A percentile compares a stretch with the other conserved stretches of the same genome.
These are phyloP conservation scores for Rosa rugosa DNA, from an alignment of 306 rosid genomes.

Conservation along the genomic window DNA sequence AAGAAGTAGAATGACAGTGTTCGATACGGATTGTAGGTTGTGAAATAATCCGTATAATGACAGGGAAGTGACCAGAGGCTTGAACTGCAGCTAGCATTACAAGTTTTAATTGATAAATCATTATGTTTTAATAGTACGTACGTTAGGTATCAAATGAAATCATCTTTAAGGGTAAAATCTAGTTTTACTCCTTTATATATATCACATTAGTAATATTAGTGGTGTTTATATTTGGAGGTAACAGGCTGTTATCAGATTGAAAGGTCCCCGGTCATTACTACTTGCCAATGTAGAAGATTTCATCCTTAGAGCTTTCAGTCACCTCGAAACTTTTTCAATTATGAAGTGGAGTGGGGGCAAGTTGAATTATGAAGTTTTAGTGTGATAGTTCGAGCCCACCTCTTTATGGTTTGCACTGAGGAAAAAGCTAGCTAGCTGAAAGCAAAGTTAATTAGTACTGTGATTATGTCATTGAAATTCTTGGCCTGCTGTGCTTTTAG, in stretches of 20 bases:
- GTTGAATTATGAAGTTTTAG: conserved; percentile 7
- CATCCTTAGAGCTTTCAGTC: background rate
- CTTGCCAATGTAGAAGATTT: background rate
- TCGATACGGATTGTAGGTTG: background rate
- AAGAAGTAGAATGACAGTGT: background rate
- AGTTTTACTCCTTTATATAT: background rate
- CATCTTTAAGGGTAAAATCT: background rate
- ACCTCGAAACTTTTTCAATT: background rate
- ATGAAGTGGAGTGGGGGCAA: background rate
- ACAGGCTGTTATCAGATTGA: background rate
- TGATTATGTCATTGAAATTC: background rate
- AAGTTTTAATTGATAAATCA: background rate
- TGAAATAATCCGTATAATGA: background rate
- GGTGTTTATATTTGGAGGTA: background rate
- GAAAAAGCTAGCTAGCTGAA: background rate
- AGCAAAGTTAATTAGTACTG: background rate
- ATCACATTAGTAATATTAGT: background rate
- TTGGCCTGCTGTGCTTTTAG: conserved; percentile 1
- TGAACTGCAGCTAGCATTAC: background rate
- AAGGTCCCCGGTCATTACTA: background rate
- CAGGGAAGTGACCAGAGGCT: background rate
- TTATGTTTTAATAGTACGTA: background rate
- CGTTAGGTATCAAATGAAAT: background rate
- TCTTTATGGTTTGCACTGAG: background rate
- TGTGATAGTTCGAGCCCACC: conserved; percentile 7